Conservation (phyloP, 441 rosid genomes). For the Adansonia rubrostipa region DNA sequence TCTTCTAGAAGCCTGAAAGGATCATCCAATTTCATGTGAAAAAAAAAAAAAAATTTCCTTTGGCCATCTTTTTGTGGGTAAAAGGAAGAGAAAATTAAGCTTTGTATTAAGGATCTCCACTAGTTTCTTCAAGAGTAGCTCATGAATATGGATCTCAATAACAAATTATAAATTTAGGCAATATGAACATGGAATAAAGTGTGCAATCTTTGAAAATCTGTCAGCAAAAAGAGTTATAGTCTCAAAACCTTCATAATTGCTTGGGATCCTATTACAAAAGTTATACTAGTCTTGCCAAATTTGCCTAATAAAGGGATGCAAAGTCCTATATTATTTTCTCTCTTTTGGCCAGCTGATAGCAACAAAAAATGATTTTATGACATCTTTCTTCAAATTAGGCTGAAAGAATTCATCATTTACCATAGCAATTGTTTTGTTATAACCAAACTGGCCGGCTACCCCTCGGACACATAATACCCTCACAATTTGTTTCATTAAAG, state of each 20-base stretch:
- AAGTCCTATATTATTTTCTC: background rate
- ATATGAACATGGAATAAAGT: background rate
- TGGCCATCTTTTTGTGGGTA: background rate
- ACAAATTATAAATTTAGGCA: constrained; percentile 12
- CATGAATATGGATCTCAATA: background rate
- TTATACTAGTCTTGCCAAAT: background rate
- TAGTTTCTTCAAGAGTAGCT: background rate
- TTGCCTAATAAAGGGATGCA: background rate
- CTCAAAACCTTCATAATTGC: constrained; percentile 3
- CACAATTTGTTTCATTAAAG: background rate
- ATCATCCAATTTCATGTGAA: background rate
- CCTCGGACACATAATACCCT: background rate
- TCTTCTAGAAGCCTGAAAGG: background rate
- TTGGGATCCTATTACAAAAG: background rate
- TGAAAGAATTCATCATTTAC: background rate
- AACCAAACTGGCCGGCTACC: background rate
- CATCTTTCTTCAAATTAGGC: background rate
- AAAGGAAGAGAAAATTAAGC: constrained; percentile 20
- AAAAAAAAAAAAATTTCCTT: background rate
- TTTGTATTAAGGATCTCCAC: background rate
- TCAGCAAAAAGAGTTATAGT: background rate
- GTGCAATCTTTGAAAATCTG: background rate
- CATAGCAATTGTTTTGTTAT: background rate
- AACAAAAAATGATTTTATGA: background rate
- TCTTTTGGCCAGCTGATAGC: background rate